Base-by-base conservation (phyloP, 495 filamentous ascomycete species). In the Aspergillus panamensis region DNA sequence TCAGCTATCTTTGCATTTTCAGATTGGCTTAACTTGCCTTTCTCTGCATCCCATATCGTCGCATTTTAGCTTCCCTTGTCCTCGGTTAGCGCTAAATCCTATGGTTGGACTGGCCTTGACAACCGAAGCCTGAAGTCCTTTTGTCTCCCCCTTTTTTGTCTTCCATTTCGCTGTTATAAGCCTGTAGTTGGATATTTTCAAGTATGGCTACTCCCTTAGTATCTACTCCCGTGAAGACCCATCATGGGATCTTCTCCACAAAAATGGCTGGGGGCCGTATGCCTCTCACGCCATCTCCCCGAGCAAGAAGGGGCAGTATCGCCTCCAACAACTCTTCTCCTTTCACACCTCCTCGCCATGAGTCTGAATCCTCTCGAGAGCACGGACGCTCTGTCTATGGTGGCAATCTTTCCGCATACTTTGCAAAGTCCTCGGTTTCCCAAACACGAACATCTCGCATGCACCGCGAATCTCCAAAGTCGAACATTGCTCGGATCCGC, bases 211-310 rank as follows among this genome's bases (percentile, higher is more conserved):
- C 90, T 68, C 82, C 85, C 73, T 81, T 88, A 66, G 87, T 97
- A 69, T 88, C 89, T 54, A 98, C 94, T 55, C 94, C 94, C 40
- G 79, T 93, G 69, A 96, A 95, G 82, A 92, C 87, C 80, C 93
- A 96, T 73, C 84, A 88, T 73, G 90, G 90, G 53, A 81, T 96
- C 66, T 97, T 98, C 79, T 93, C 90, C 57, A 84, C 88, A 62
- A 91, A 90, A 71, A 93, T 91, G 66, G 94, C 91, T 65, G 93
- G 92, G 70, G 91, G 92, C 66, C 90, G 95, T 50, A 91, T 96
- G 82, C 92, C 93, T 60, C 76, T 97, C 64, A 96, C 94, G 1
- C 95, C 94, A 12, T 97, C 94, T 3, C 95, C 94, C 42, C 85
- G 87, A 51, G 79, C 78, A 35, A 76, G 78, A 17, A 69, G 72